Conservation (phyloP, 345 rosid genomes). For the Citrus trifoliata region DNA sequence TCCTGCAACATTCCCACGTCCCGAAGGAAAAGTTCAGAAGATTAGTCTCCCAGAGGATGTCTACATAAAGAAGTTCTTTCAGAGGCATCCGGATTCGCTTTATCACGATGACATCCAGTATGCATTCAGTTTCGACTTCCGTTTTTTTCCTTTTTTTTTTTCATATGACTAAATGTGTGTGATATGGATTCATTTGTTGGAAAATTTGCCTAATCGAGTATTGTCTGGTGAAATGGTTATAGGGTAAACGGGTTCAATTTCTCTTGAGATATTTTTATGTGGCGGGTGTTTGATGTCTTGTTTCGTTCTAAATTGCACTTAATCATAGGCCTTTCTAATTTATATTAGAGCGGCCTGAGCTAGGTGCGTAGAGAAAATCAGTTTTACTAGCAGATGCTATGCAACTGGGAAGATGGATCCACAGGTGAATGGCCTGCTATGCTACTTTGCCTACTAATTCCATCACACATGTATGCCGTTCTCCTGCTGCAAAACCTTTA, state of each 20-base stretch:
- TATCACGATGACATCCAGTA: constrained; percentile 72
- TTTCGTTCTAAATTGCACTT: neutral
- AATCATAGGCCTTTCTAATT: neutral
- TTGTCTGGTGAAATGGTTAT: neutral
- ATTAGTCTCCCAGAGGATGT: constrained; percentile 82
- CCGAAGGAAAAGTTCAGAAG: constrained; percentile 58
- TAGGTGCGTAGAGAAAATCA: neutral
- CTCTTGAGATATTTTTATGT: neutral
- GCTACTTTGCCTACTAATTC: constrained; percentile 3
- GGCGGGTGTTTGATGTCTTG: neutral
- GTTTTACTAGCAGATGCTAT: neutral
- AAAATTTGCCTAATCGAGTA: neutral
- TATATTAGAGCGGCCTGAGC: neutral
- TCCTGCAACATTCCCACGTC: constrained; percentile 72
- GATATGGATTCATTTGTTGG: neutral
- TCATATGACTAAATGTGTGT: too few relatives aligned
- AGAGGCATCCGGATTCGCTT: constrained; percentile 53
- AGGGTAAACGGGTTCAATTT: too few relatives aligned
- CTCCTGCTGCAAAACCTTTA: neutral
- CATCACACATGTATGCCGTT: neutral
- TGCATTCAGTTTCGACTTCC: neutral
- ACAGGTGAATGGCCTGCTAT: constrained; percentile 1
- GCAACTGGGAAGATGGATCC: neutral
- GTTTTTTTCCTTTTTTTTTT: neutral
- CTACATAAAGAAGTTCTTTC: constrained; percentile 61